phyloP scores from a whole-genome alignment of 768 basidiomycete species.

The Suillus brevipes region DNA sequence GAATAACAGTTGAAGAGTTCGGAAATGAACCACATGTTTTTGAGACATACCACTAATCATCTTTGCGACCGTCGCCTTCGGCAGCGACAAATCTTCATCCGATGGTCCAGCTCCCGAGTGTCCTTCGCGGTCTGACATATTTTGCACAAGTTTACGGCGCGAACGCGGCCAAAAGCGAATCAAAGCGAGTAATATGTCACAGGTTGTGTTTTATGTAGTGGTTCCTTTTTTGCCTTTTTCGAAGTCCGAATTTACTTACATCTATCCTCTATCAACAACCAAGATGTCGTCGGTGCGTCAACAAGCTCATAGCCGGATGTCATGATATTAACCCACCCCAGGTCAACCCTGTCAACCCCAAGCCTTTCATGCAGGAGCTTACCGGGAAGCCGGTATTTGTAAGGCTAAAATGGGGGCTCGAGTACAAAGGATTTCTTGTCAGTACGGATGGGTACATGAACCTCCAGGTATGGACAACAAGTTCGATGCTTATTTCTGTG shows the following conservation, averaged over 20 bases:
- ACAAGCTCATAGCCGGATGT: constrained; percentile 7
- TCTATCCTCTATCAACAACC: constrained; percentile 38
- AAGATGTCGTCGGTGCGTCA: constrained; percentile 66
- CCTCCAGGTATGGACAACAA: constrained; percentile 67
- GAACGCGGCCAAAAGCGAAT: constrained; percentile 9
- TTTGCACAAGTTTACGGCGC: constrained; percentile 41
- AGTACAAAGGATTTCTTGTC: constrained; percentile 98
- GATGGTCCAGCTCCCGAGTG: constrained; percentile 58
- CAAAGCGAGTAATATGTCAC: constrained; percentile 13
- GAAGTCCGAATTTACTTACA: constrained; percentile 38
- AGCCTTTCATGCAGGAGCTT: constrained; percentile 97
- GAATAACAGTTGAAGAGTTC: constrained; percentile 12
- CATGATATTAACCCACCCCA: constrained; percentile 30
- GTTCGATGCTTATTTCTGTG: background rate
- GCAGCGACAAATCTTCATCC: constrained; percentile 94
- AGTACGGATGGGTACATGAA: constrained; percentile 99
- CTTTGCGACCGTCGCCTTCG: constrained; percentile 97
- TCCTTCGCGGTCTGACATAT: constrained; percentile 92
- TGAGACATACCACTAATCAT: constrained; percentile 78
- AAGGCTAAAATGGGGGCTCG: constrained; percentile 96
- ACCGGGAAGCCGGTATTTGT: constrained; percentile 97
- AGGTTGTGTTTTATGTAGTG: constrained; percentile 12
- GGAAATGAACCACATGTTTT: constrained; percentile 8
- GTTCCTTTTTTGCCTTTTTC: constrained; percentile 31
- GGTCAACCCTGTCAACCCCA: constrained; percentile 96